These are phyloP conservation scores for Hyphopichia burtonii DNA, from an alignment of 1,139 yeast species.

Conservation along the genomic window DNA sequence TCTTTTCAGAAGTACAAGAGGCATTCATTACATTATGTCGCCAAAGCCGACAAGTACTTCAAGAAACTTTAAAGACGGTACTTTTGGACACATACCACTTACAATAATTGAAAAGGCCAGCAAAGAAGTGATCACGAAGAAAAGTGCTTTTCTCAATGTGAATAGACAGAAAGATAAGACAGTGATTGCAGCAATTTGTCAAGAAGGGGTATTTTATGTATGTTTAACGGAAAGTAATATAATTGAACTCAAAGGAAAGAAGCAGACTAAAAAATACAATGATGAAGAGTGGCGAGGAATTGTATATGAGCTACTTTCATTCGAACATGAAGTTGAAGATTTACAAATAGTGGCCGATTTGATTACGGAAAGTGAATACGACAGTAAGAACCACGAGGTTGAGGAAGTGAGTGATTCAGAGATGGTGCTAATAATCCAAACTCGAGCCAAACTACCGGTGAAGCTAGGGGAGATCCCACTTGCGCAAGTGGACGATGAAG, in stretches of 20 bases:
- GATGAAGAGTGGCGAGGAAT: slow-evolving; percentile 6
- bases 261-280: slow-evolving; percentile 5
- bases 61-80: slow-evolving; percentile 6
- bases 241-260: slow-evolving; percentile 1
- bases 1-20: too few species aligned
- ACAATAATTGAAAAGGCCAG: slow-evolving; percentile 17
- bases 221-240: slow-evolving; percentile 5
- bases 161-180: neutral
- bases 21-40: too few species aligned
- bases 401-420: slow-evolving; percentile 13
- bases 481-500: slow-evolving; percentile 12
- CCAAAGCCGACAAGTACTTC: too few species aligned
- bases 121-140: neutral
- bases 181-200: slow-evolving; percentile 14
- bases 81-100: slow-evolving; percentile 19
- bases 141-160: neutral
- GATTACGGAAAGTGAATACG: slow-evolving; percentile 12
- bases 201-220: slow-evolving; percentile 17
- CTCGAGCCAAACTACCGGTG: slow-evolving; percentile 21
- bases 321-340: neutral
- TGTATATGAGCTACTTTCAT: slow-evolving; percentile 5
- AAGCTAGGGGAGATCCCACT: slow-evolving; percentile 24
- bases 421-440: slow-evolving; percentile 21
- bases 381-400: slow-evolving; percentile 7
- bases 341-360: slow-evolving; percentile 7